Conservation (phyloP, 345 rosid genomes). For the Pistacia vera region DNA sequence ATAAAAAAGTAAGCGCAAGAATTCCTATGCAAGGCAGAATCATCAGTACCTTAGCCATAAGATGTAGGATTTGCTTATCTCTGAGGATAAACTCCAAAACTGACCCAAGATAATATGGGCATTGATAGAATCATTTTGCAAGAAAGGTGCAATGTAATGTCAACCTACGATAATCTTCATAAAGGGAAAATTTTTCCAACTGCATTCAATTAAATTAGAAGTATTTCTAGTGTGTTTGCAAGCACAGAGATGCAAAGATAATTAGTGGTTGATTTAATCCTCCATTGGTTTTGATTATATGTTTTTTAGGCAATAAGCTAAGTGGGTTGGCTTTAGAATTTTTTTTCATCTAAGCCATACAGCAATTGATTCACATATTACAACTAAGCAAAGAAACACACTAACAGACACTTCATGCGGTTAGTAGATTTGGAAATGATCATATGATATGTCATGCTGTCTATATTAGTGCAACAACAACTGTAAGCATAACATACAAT, state of each 20-base stretch:
- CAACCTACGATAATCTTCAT: not conserved
- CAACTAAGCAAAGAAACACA: not conserved
- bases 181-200: not conserved
- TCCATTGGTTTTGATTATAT: not conserved
- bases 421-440: conserved; percentile 1
- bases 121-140: not conserved
- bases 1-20: too few species aligned
- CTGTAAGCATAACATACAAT: not conserved
- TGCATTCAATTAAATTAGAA: not conserved
- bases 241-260: not conserved
- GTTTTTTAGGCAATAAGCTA: not conserved
- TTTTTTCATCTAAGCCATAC: not conserved
- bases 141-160: not conserved
- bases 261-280: not conserved
- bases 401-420: not conserved
- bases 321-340: not conserved
- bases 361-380: not conserved
- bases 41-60: not conserved
- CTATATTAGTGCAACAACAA: not conserved
- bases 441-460: not conserved
- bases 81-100: not conserved
- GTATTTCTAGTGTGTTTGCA: not conserved
- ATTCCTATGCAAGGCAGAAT: not conserved
- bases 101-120: not conserved
- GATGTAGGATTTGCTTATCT: conserved; percentile 4